Base-by-base conservation (phyloP, 75 land plant genomes). In the Azolla pinnata region DNA sequence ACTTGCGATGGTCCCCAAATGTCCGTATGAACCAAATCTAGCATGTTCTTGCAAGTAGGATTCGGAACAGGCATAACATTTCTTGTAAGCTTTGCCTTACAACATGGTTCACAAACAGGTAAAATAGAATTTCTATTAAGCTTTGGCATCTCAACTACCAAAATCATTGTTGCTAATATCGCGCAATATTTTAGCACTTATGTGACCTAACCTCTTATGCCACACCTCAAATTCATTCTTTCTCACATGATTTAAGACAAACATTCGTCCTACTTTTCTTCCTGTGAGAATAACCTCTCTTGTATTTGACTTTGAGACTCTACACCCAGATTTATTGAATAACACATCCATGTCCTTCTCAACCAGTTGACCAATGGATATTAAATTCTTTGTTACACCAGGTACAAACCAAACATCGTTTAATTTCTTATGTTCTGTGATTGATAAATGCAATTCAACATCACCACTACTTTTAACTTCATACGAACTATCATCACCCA, bases 1-100 rank as follows among this genome's bases (percentile, higher is more conserved):
- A 62, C 59, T 16, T 46, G 38, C 20, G 62, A 38, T 21, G 59
- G 59, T 14, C 72, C 59, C 54, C 67, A 63, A 42, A 70, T 12
- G 35, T 70, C 32, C 2, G 53, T 20, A 48, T 62, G 40, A 4
- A 70, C 27, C 40, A 63, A 28, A 20, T 69, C 38, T 1, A 65
- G 24, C 7, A 28, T 25, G 10, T 26, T 33, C 12, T 59, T 38
- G 14, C 42, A 38, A 38, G 42, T 38, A 7, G 42, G 42, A 38
- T 38, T 38, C 42, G 7, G 7, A 7, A 38, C 7, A 38, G 12
- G 42, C 42, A 38, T 38, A 38, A 14, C 42, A 14, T 38, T 38
- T 14, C 42, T 38, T 38, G 42, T 38, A 38, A 7, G 14, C 12
- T 38, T 38, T 38, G 42, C 42, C 42, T 38, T 38, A 38, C 42